Base-by-base conservation (phyloP, 2,329 filamentous ascomycete genomes). In the Cercospora brassicicola region DNA sequence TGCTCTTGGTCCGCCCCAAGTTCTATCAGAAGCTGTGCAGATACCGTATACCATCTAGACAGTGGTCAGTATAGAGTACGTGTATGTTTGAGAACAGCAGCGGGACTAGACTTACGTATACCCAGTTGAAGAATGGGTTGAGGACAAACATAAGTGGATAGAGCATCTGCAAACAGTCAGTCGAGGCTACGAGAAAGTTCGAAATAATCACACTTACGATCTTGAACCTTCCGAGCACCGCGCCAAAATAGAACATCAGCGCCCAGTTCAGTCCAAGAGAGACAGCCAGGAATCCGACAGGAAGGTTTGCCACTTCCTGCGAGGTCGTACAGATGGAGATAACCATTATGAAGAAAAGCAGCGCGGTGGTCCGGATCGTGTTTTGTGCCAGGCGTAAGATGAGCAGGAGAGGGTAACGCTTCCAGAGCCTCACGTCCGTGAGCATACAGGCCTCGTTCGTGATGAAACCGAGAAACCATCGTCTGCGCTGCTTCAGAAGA, bases 361-460 rank as follows among this genome's bases (percentile, higher is more conserved):
- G 83, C 0, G 94, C 93, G 0, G 94, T 99, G 2, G 94, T 98
- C 68, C 95, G 88, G 75, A 98, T 97, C 0, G 94, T 97, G 82
- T 97, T 96, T 76, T 97, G 94, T 87, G 95, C 92, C 79, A 98
- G 95, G 42, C 94, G 89, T 48, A 98, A 90, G 42, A 96, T 76
- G 61, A 94, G 89, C 53, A 99, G 85, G 62, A 97, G 85, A 0
- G 95, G 93, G 79, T 98, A 98, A 62, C 92, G 88, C 78, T 87
- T 91, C 94, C 94, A 98, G 30, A 98, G 85, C 67, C 95, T 89
- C 80, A 91, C 89, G 80, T 98, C 94, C 1, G 95, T 98, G 82
- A 99, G 84, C 95, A 98, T 97, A 82, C 94, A 97, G 7, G 93
- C 94, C 79, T 98, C 94, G 79, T 99, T 99, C 15, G 94, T 97